phyloP scores from a whole-genome alignment of 2,329 filamentous ascomycete species.

The Plectosphaerella cucumerina region DNA sequence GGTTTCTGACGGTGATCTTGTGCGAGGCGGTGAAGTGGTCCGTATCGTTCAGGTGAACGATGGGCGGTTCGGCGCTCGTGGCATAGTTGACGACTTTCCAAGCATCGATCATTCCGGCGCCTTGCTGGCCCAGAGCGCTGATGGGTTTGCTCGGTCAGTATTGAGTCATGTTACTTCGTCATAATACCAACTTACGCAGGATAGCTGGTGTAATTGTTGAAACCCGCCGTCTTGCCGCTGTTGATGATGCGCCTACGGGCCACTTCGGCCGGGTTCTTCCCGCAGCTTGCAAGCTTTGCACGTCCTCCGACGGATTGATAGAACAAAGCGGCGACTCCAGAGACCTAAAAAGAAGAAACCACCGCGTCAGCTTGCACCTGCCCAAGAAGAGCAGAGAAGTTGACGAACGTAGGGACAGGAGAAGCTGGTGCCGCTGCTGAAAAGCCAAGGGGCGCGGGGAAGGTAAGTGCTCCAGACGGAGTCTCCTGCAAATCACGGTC shows the following conservation, averaged over 20 bases:
- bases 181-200: conserved; percentile 7
- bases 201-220: neutral
- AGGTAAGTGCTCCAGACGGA: conserved; percentile 14
- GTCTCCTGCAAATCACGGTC: too few species aligned
- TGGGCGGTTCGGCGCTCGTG: conserved; percentile 3
- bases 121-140: conserved; percentile 8
- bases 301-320: conserved; percentile 16
- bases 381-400: neutral
- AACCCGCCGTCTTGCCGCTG: conserved; percentile 4
- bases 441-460: neutral
- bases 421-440: conserved; percentile 13
- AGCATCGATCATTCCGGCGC: conserved; percentile 9
- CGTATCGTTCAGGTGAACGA: conserved; percentile 11
- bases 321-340: conserved; percentile 27
- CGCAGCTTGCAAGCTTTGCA: neutral
- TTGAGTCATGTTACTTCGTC: conserved; percentile 4
- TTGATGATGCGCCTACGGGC: neutral
- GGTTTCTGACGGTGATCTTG: conserved; percentile 1
- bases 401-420: conserved; percentile 4
- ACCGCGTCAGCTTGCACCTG: neutral
- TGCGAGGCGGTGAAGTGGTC: conserved; percentile 6
- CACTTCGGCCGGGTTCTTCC: neutral
- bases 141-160: too few species aligned
- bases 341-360: conserved; percentile 23
- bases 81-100: conserved; percentile 7